Conservation (phyloP, 1,284 basidiomycete species). For the Pterula multifida region DNA sequence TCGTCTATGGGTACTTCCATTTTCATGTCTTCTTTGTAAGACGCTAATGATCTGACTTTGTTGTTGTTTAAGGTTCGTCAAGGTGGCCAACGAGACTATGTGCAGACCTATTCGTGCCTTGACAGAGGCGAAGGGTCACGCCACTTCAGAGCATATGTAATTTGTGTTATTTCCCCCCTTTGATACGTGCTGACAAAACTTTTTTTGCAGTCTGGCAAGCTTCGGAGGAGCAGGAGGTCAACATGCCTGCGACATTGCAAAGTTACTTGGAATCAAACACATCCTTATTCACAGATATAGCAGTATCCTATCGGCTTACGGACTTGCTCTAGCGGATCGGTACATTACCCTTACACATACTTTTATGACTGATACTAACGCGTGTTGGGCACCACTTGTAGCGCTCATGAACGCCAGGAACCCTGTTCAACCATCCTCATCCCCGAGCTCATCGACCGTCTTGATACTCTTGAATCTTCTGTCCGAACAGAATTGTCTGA, state of each 20-base stretch:
- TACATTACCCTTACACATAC: conserved; percentile 19
- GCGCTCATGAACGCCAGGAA: conserved; percentile 79
- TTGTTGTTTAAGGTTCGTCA: conserved; percentile 57
- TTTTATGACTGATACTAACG: conserved; percentile 1
- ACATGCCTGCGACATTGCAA: conserved; percentile 82
- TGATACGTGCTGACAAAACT: background rate
- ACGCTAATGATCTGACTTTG: background rate
- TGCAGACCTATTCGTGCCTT: conserved; percentile 84
- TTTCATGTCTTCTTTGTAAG: conserved; percentile 2
- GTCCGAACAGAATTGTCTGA: conserved; percentile 54
- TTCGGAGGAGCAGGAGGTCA: conserved; percentile 92
- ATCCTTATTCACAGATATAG: conserved; percentile 82
- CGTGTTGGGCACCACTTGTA: conserved; percentile 16
- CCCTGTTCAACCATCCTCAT: conserved; percentile 72
- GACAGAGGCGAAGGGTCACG: conserved; percentile 84
- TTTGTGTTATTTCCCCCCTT: conserved; percentile 11
- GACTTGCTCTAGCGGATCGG: conserved; percentile 82
- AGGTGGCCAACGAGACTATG: conserved; percentile 93
- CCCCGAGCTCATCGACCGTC: conserved; percentile 43
- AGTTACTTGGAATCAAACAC: conserved; percentile 70
- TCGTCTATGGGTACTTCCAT: conserved; percentile 77
- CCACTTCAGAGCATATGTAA: conserved; percentile 73
- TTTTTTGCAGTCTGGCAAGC: conserved; percentile 49
- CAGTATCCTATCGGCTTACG: conserved; percentile 84
- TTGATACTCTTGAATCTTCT: conserved; percentile 56